Percentiles rank a stretch among this genome's conserved stretches.
These are phyloP conservation scores for Hypsizygus marmoreus DNA, from an alignment of 768 basidiomycete species.

Conservation along the genomic window DNA sequence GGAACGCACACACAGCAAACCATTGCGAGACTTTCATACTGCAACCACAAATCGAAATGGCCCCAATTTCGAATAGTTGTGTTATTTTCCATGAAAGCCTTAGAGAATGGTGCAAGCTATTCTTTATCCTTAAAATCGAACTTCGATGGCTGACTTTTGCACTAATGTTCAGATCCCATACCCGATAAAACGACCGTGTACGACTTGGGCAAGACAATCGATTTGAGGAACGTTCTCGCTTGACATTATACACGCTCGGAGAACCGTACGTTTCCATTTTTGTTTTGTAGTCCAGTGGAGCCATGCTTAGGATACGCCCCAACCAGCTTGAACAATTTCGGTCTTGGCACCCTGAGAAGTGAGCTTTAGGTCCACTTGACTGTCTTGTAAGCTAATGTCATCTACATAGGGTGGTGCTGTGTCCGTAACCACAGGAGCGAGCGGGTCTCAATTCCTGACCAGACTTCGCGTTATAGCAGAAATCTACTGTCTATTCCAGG, in stretches of 20 bases:
- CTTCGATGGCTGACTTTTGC: too few species aligned
- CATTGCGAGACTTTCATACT: too few species aligned
- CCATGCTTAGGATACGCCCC: background rate
- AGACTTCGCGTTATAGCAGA: background rate
- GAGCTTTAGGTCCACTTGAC: too few species aligned
- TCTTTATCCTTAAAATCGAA: too few species aligned
- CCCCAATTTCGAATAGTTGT: too few species aligned
- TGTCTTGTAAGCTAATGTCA: too few species aligned
- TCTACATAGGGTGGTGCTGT: conserved; percentile 43
- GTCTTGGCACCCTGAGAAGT: conserved; percentile 25
- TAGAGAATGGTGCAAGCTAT: too few species aligned
- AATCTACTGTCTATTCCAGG: conserved; percentile 19
- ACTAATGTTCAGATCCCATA: too few species aligned
- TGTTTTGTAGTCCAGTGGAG: background rate
- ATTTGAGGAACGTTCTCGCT: conserved; percentile 35
- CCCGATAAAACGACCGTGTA: conserved; percentile 41
- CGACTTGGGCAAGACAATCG: conserved; percentile 42
- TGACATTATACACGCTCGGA: conserved; percentile 18
- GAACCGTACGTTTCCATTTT: conserved; percentile 22
- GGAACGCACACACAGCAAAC: too few species aligned
- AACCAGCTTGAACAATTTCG: conserved; percentile 17
- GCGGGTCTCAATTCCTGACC: conserved; percentile 8
- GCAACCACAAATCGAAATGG: too few species aligned
- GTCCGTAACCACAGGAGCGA: conserved; percentile 42
- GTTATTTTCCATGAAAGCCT: too few species aligned